These are phyloP conservation scores for Raddia guianensis DNA, from an alignment of 176 grass and related monocot species.

Conservation along the genomic window DNA sequence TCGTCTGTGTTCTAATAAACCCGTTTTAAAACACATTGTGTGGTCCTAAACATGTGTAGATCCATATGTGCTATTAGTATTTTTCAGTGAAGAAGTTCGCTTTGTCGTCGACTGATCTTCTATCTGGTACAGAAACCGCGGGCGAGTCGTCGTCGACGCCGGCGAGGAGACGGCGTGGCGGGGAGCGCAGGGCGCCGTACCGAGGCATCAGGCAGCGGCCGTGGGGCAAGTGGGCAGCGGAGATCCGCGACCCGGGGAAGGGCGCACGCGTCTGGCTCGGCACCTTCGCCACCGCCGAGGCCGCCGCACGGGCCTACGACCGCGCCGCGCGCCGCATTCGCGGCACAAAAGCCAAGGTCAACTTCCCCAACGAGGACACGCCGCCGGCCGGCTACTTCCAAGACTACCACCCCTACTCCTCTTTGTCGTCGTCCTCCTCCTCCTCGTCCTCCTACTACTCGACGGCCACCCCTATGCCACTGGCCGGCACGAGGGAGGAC, in stretches of 20 bases:
- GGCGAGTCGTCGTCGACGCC: not conserved
- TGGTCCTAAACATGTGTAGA: too few species aligned
- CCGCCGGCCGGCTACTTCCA: not conserved
- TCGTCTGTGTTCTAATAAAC: too few species aligned
- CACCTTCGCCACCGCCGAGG: constrained; percentile 82
- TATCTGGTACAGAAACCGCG: not conserved
- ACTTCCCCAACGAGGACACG: constrained; percentile 60
- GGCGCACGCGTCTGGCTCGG: constrained; percentile 88
- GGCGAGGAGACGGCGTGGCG: constrained; percentile 3
- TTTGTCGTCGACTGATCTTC: not conserved
- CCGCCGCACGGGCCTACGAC: constrained; percentile 61
- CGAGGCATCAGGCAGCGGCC: constrained; percentile 72
- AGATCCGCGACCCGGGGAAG: constrained; percentile 85
- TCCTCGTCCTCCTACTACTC: not conserved
- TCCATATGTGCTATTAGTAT: too few species aligned
- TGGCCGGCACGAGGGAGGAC: not conserved
- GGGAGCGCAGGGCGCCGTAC: constrained; percentile 41
- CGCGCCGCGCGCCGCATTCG: constrained; percentile 58
- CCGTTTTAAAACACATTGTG: too few species aligned
- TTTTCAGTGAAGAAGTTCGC: too few species aligned
- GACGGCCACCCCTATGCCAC: not conserved
- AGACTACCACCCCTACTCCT: not conserved
- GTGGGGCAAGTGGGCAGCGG: constrained; percentile 94
- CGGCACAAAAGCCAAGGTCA: constrained; percentile 67
- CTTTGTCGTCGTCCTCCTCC: not conserved